Base-by-base conservation (phyloP, 2,329 filamentous ascomycete genomes). In the Trichoderma pleuroti region DNA sequence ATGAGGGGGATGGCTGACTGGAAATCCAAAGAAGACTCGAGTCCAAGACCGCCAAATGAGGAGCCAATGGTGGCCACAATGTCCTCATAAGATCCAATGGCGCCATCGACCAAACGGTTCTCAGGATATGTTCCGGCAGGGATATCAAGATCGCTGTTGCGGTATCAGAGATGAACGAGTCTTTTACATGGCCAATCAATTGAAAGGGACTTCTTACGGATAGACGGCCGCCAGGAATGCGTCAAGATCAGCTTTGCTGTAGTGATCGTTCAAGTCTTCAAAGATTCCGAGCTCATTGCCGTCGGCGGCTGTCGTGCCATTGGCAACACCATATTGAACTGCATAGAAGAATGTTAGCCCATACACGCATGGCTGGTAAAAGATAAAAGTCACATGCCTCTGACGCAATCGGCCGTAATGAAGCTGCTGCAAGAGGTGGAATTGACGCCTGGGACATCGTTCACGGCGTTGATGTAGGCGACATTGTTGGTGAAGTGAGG, bases 221-320 rank as follows among this genome's bases (percentile, higher is more conserved):
- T 66, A 66, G 5, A 57, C 16, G 0, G 24, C 28, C 2, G 21
- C 16, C 21, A 66, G 5, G 11, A 54, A 42, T 3, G 7, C 14
- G 14, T 66, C 63, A 14, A 65, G 62, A 28, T 65, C 62, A 34
- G 62, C 62, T 28, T 46, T 65, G 14, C 62, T 65, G 5, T 65
- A 65, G 28, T 65, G 62, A 14, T 65, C 62, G 34, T 65, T 65
- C 16, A 39, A 14, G 3, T 42, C 52, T 6, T 70, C 60, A 52
- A 70, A 70, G 26, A 70, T 56, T 6, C 68, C 68, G 4, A 70
- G 68, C 30, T 65, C 30, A 18, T 70, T 70, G 4, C 68, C 68
- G 9, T n/a, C 46, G 46, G 30, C 30, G 18, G 61, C 34, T 26
- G 52, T 65, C 18, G 46, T 59, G 9, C 46, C 60, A n/a, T 52